Percentiles rank a stretch among this genome's conserved stretches.
Conservation (phyloP, 495 filamentous ascomycete genomes). For the Daldinia concentrica region DNA sequence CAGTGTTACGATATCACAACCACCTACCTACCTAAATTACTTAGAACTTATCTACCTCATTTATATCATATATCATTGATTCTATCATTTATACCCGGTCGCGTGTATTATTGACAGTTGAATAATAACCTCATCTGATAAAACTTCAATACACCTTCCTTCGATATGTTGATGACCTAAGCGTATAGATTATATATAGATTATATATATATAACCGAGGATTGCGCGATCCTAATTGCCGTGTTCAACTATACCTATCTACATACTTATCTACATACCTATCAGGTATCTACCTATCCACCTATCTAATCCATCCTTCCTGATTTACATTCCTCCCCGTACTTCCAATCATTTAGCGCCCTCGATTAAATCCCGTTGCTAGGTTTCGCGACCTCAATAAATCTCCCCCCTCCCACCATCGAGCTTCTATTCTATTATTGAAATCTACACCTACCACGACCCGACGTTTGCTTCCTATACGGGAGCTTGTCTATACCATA, state of each 20-base stretch:
- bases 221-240: background rate
- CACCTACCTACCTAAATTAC: background rate
- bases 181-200: too few species aligned
- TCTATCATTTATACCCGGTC: background rate
- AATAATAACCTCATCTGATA: background rate
- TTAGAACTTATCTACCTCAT: background rate
- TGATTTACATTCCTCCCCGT: background rate
- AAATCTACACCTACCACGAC: background rate
- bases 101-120: background rate
- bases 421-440: background rate
- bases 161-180: background rate
- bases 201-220: background rate
- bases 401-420: background rate
- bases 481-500: constrained; percentile 37
- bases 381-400: background rate
- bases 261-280: too few species aligned
- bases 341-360: background rate
- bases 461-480: constrained; percentile 17
- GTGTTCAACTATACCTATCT: background rate
- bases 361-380: background rate
- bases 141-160: background rate
- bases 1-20: constrained; percentile 13
- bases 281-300: too few species aligned
- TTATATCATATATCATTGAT: background rate
- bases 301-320: background rate